phyloP scores from a whole-genome alignment of 768 basidiomycete genomes.

The Agaricus blazei region DNA sequence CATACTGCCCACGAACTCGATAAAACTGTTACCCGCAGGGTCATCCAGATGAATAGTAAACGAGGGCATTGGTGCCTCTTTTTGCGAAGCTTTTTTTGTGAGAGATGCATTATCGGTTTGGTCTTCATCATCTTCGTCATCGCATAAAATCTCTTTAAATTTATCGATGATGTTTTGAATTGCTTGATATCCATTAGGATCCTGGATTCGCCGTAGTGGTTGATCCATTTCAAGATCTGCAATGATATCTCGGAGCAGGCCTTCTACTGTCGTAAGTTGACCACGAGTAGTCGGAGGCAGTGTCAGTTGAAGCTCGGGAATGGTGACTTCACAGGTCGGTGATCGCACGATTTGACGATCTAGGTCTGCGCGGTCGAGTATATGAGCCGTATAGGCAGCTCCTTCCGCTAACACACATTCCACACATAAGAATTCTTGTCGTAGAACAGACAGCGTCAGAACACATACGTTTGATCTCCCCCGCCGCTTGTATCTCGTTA shows the following conservation, averaged over 20 bases:
- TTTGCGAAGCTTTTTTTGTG: constrained; percentile 25
- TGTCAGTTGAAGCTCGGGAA: constrained; percentile 88
- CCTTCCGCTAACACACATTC: constrained; percentile 61
- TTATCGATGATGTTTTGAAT: constrained; percentile 73
- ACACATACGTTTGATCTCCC: constrained; percentile 71
- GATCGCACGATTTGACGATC: constrained; percentile 94
- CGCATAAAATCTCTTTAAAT: constrained; percentile 58
- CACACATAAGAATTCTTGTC: not conserved
- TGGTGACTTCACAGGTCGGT: constrained; percentile 67
- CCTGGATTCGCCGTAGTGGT: constrained; percentile 75
- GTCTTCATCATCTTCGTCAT: constrained; percentile 49
- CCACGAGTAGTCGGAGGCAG: constrained; percentile 81
- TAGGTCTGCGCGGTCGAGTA: constrained; percentile 71
- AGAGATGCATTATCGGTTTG: constrained; percentile 26
- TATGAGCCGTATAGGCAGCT: constrained; percentile 71
- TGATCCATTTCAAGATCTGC: constrained; percentile 80
- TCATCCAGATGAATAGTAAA: constrained; percentile 90
- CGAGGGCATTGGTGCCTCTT: constrained; percentile 52
- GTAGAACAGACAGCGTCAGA: not conserved
- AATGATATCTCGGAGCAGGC: constrained; percentile 78
- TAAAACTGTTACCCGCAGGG: constrained; percentile 93
- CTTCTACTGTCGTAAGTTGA: constrained; percentile 96
- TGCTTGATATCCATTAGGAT: constrained; percentile 63
- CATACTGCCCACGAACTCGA: constrained; percentile 84
- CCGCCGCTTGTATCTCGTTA: constrained; percentile 93